Evolutionary conservation across 2,329 filamentous ascomycete genomes (phyloP).

Genomic region (Penicillium sp.): DNA sequence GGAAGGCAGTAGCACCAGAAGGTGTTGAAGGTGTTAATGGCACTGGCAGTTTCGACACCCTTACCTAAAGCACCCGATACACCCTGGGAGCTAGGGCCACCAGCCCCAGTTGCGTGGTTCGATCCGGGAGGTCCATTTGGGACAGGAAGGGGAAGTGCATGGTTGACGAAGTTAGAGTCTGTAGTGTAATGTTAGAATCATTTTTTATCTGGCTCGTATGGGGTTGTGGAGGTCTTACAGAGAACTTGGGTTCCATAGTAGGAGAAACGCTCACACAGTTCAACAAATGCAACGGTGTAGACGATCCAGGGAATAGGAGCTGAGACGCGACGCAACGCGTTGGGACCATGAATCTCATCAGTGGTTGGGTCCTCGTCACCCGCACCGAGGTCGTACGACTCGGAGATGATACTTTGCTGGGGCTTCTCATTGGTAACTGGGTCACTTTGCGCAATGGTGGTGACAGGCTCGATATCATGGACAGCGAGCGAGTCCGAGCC

Average conservation of each 20-base stretch:
- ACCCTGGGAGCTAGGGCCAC: neutral
- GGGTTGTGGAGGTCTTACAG: neutral
- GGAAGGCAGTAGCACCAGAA: conserved; percentile 66
- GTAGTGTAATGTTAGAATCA: neutral
- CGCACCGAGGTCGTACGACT: neutral
- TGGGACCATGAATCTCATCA: neutral
- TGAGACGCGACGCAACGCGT: conserved; percentile 31
- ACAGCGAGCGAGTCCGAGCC: neutral
- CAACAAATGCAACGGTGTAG: conserved; percentile 70
- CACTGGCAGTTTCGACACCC: conserved; percentile 55
- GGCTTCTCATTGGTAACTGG: neutral
- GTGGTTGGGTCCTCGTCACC: neutral
- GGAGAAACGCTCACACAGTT: conserved; percentile 73
- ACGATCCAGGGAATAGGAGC: conserved; percentile 60
- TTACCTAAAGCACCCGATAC: conserved; percentile 27
- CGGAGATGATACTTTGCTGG: neutral
- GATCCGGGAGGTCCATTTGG: neutral
- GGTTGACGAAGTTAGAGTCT: conserved; percentile 1
- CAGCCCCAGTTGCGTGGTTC: neutral
- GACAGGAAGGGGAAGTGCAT: neutral
- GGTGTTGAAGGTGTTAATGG: conserved; percentile 56
- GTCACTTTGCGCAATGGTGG: neutral
- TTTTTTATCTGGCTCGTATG: neutral
- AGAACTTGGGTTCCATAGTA: conserved; percentile 64
- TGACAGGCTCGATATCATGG: neutral